A percentile compares a stretch with the other conserved stretches of the same genome.
Evolutionary conservation across 1,284 basidiomycete genomes (phyloP).

Genomic region (Heterobasidion annosum): DNA sequence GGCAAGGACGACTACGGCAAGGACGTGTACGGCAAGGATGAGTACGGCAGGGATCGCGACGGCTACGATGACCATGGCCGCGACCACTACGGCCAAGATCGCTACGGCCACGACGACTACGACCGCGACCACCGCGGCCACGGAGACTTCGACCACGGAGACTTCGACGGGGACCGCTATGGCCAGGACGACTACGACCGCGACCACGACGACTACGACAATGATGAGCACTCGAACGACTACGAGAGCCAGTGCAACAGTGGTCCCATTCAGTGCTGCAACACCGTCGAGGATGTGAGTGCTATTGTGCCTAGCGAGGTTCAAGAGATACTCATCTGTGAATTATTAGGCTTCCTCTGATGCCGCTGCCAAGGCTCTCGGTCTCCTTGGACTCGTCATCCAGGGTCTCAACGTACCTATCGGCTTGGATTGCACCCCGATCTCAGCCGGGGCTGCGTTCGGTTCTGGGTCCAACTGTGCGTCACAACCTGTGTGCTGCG

Average conservation of each 20-base stretch:
- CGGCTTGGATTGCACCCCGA: slow-evolving; percentile 16
- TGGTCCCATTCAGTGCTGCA: slow-evolving; percentile 21
- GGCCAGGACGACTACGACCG: not conserved
- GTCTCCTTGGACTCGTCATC: slow-evolving; percentile 14
- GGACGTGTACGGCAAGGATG: not conserved
- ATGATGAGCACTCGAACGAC: not conserved
- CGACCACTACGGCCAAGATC: not conserved
- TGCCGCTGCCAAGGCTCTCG: slow-evolving; percentile 8
- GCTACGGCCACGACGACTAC: not conserved
- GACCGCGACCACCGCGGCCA: not conserved
- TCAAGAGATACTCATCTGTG: not conserved
- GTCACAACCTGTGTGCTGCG: slow-evolving; percentile 19
- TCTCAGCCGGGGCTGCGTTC: slow-evolving; percentile 11
- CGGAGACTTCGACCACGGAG: not conserved
- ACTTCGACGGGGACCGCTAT: not conserved
- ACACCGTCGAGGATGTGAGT: slow-evolving; percentile 6
- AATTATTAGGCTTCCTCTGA: not conserved
- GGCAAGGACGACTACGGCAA: not conserved
- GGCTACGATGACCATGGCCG: not conserved
- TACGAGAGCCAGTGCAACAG: slow-evolving; percentile 17
- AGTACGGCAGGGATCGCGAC: not conserved
- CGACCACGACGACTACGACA: not conserved
- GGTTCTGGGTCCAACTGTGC: slow-evolving; percentile 10
- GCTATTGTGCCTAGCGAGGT: not conserved
- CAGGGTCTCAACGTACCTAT: slow-evolving; percentile 12